Percentiles rank a stretch among this genome's conserved stretches.
phyloP scores from a whole-genome alignment of 305 asterid genomes.

The Fraxinus paxiana region DNA sequence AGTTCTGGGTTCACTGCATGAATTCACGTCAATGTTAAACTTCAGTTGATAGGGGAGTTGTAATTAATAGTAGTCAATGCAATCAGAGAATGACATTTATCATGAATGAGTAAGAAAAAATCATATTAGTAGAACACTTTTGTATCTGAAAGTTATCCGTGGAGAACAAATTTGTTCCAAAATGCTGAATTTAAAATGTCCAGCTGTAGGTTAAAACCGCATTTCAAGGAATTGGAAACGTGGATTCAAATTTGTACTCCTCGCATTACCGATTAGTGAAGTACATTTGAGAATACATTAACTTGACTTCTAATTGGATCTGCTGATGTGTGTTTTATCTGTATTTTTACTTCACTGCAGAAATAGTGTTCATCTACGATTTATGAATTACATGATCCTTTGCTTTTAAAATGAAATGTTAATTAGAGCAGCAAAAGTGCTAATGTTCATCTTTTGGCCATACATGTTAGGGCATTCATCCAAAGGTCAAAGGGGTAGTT shows the following conservation, averaged over 20 bases:
- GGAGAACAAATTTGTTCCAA: slow-evolving; percentile 8
- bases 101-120: slow-evolving; percentile 1
- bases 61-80: neutral
- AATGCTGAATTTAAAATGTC: neutral
- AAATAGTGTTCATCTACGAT: slow-evolving; percentile 5
- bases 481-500: slow-evolving; percentile 81
- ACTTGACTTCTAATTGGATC: slow-evolving; percentile 15
- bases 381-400: slow-evolving; percentile 10
- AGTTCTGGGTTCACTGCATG: neutral
- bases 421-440: slow-evolving; percentile 6
- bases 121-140: neutral
- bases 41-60: neutral
- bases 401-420: slow-evolving; percentile 2
- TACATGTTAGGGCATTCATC: slow-evolving; percentile 75
- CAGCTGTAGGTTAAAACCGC: neutral
- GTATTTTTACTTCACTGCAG: neutral
- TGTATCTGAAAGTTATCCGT: neutral
- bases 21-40: neutral
- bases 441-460: slow-evolving; percentile 25
- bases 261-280: slow-evolving; percentile 12
- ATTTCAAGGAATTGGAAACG: neutral
- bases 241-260: neutral
- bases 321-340: slow-evolving; percentile 16
- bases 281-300: slow-evolving; percentile 3
- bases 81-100: slow-evolving; percentile 8